phyloP scores from a whole-genome alignment of 257 asterid species.

The Orobanche coerulescens region DNA sequence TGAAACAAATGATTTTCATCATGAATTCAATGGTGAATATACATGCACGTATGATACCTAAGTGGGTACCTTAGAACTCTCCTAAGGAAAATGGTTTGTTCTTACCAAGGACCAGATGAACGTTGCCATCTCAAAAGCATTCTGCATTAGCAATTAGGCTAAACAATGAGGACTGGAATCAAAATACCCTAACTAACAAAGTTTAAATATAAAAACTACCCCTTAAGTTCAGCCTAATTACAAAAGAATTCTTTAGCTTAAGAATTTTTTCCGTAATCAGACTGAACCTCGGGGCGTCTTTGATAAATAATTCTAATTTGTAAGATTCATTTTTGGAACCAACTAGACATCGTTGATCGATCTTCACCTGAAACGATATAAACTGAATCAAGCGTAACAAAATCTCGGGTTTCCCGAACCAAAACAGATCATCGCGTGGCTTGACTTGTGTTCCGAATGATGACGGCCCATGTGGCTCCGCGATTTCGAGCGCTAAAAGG shows the following conservation, averaged over 20 bases:
- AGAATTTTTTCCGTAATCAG: too few species aligned
- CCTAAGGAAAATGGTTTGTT: background rate
- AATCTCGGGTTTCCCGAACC: slow-evolving; percentile 87
- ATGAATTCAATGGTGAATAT: too few species aligned
- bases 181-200: too few species aligned
- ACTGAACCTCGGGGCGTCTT: too few species aligned
- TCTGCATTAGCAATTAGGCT: slow-evolving; percentile 35
- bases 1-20: too few species aligned
- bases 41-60: too few species aligned
- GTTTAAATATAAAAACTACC: too few species aligned
- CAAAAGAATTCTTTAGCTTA: too few species aligned
- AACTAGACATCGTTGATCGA: background rate
- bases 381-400: slow-evolving; percentile 69
- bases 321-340: background rate
- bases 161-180: slow-evolving; percentile 7
- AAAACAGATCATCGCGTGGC: slow-evolving; percentile 77
- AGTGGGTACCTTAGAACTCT: too few species aligned
- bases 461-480: slow-evolving; percentile 44
- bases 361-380: slow-evolving; percentile 87
- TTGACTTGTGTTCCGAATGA: slow-evolving; percentile 49
- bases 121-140: slow-evolving; percentile 96
- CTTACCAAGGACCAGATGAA: slow-evolving; percentile 89
- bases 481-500: slow-evolving; percentile 74
- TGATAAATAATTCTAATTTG: too few species aligned
- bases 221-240: too few species aligned